Evolutionary conservation across 139 green algal species (phyloP).

Genomic region (Bryopsis sp.): DNA sequence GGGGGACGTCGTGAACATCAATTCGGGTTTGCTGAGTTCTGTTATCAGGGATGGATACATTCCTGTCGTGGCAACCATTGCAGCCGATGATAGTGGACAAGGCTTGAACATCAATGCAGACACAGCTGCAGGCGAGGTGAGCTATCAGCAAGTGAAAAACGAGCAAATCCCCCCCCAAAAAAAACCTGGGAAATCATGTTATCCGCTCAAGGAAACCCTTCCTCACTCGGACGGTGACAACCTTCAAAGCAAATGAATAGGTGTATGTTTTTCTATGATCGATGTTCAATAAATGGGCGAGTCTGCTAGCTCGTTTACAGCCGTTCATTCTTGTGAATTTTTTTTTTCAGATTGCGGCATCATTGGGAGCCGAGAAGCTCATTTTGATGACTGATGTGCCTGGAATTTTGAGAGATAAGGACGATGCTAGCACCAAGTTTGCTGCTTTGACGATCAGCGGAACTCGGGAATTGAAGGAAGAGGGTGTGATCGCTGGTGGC

Average conservation of each 20-base stretch:
- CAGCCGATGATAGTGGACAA: conserved; percentile 65
- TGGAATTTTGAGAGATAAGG: conserved; percentile 81
- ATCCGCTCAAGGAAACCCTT: not conserved
- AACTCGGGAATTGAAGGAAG: conserved; percentile 63
- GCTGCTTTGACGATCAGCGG: conserved; percentile 58
- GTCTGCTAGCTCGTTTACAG: conserved; percentile 8
- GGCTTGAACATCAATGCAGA: conserved; percentile 99
- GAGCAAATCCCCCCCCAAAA: too few species aligned
- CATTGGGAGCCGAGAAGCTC: conserved; percentile 93
- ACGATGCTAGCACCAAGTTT: conserved; percentile 75
- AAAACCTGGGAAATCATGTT: too few species aligned
- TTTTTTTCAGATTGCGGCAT: conserved; percentile 68
- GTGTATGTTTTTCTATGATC: too few species aligned
- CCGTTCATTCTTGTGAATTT: not conserved
- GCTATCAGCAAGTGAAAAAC: not conserved
- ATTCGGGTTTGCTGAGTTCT: conserved; percentile 57
- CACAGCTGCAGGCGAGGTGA: conserved; percentile 91
- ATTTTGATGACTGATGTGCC: conserved; percentile 98
- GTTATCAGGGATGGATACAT: conserved; percentile 74
- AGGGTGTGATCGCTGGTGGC: conserved; percentile 89
- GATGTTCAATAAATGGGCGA: conserved; percentile 1
- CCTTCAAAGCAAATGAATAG: too few species aligned
- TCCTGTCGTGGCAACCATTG: conserved; percentile 92
- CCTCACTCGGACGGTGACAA: too few species aligned
- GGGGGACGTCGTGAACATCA: conserved; percentile 83